Base-by-base conservation (phyloP, 176 grass and related monocot species). In the Chrysopogon serrulatus region DNA sequence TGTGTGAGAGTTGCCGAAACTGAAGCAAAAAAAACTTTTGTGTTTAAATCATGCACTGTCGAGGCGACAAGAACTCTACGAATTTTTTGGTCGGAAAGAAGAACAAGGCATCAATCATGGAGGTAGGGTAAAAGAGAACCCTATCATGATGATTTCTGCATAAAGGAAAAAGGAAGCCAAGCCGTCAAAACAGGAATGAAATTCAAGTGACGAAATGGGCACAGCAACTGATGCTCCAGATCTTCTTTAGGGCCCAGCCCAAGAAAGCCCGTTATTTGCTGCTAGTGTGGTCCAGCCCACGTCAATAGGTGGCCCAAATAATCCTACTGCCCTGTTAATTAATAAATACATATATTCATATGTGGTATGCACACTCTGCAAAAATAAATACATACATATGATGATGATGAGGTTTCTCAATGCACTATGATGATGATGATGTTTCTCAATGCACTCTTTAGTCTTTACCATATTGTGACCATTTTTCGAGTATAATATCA, bases 221-320 rank as follows among this genome's bases (percentile, higher is more conserved):
- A 5, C 60, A 7, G 13, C 60, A 63, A 63, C 13, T 31, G 16
- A 18, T 10, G 49, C 23, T 60, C n/a, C n/a, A 40, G 30, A 74
- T 6, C 54, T 26, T 28, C 56, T 66, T 79, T 79, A 48, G 41
- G 57, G 26, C 77, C 61, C 42, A 79, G 28, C 41, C 28, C 69
- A 66, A 45, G 18, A 47, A 3, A 28, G 63, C 0, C 33, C 31
- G 56, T 36, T 76, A 21, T 28, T 43, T 47, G 60, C 47, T 33
- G 54, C 61, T 66, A 35, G 61, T 66, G 26, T 79, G 77, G 77
- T 66, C 77, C 61, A 49, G 61, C 41, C 41, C 60, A 48, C 26
- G 3, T 17, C 1, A 27, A 14, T 6, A 8, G 4, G 11, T 62
- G 35, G 51, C 53, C 23, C 37, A 76, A n/a, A 43, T 26, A 32